Percentiles rank a stretch among this genome's conserved stretches.
phyloP scores from a whole-genome alignment of 148 eudicot genomes.

The Camellia lanceoleosa region DNA sequence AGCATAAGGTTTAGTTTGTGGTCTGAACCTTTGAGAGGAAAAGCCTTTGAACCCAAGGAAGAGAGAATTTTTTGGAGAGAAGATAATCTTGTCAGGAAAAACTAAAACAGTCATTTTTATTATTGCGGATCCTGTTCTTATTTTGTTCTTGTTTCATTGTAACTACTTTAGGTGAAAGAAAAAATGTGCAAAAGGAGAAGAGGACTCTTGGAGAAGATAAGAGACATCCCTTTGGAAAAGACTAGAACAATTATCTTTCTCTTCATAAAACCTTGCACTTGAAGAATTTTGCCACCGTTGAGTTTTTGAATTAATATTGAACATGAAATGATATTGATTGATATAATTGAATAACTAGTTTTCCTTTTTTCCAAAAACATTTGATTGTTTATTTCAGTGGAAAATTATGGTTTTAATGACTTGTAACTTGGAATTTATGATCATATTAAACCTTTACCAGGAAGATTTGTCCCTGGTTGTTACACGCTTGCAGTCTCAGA shows the following conservation, averaged over 20 bases:
- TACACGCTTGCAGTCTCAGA: constrained; percentile 84
- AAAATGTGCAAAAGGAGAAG: neutral
- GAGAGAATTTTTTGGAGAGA: too few relatives aligned
- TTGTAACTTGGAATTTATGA: neutral
- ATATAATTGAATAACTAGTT: neutral
- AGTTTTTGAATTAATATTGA: neutral
- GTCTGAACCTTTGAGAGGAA: too few relatives aligned
- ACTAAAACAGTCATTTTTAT: neutral
- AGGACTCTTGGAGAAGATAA: neutral
- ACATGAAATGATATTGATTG: neutral
- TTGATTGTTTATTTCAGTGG: neutral
- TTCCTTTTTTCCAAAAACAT: neutral
- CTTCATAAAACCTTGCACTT: neutral
- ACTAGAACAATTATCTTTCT: neutral
- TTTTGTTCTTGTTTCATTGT: neutral
- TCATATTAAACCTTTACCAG: constrained; percentile 28
- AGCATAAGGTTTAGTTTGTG: too few relatives aligned
- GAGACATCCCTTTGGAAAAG: neutral
- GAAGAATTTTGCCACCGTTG: neutral
- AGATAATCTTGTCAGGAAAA: too few relatives aligned
- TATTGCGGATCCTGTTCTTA: neutral
- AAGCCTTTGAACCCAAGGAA: too few relatives aligned
- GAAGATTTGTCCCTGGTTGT: constrained; percentile 71
- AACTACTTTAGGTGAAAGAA: neutral
- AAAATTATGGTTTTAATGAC: neutral